Conservation (phyloP, 2,329 filamentous ascomycete species). For the Aspergillus alliaceus region DNA sequence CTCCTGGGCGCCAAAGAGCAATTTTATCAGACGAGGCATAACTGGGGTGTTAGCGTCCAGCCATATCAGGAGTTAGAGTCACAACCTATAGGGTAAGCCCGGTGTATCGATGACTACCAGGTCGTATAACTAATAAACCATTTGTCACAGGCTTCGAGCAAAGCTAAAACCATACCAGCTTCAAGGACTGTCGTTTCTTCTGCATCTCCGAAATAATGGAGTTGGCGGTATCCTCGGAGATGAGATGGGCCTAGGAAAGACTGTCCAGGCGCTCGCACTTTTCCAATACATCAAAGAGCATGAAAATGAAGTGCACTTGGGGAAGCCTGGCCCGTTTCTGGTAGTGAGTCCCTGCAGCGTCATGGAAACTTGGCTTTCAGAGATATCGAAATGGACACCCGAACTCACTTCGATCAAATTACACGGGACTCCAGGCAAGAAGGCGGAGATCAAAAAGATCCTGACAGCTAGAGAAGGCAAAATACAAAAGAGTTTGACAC, state of each 20-base stretch:
- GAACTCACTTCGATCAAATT: slow-evolving; percentile 49
- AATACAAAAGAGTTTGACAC: background rate
- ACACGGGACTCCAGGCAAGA: slow-evolving; percentile 47
- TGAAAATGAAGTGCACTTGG: slow-evolving; percentile 5
- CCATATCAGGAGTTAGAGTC: background rate
- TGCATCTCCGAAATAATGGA: slow-evolving; percentile 35
- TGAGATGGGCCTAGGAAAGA: slow-evolving; percentile 35
- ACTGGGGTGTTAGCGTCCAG: background rate
- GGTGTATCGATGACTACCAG: background rate
- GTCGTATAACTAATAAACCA: background rate
- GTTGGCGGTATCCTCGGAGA: slow-evolving; percentile 28
- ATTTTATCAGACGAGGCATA: background rate
- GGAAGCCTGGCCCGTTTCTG: slow-evolving; percentile 19
- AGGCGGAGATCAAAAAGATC: slow-evolving; percentile 27
- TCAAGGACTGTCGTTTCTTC: slow-evolving; percentile 51
- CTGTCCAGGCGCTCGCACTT: slow-evolving; percentile 34
- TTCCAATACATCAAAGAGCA: slow-evolving; percentile 50
- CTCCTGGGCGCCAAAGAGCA: background rate
- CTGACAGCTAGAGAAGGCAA: slow-evolving; percentile 5
- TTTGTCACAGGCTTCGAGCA: slow-evolving; percentile 40
- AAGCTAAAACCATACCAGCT: slow-evolving; percentile 55
- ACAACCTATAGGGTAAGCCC: slow-evolving; percentile 1
- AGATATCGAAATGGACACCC: slow-evolving; percentile 48
- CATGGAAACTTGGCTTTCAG: slow-evolving; percentile 50
- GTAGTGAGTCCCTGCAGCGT: slow-evolving; percentile 55